Evolutionary conservation across 148 eudicot genomes (phyloP).

Genomic region (Euryodendron excelsum): DNA sequence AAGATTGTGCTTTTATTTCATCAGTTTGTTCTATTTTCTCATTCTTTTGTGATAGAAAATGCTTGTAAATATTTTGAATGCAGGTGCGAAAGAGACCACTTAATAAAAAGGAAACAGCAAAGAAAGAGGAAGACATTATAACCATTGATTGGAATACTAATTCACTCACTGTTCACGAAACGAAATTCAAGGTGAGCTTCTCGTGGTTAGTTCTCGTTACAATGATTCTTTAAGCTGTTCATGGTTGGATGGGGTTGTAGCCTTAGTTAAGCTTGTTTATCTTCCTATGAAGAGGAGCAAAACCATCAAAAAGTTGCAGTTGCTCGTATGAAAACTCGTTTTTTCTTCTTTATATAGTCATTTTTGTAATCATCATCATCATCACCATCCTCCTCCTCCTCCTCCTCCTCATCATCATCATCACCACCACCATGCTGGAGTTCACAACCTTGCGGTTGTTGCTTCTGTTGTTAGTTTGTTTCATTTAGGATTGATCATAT

Average conservation of each 20-base stretch:
- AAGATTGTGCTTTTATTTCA: not conserved
- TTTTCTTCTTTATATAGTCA: no score
- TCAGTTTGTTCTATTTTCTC: not conserved
- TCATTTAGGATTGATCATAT: not conserved
- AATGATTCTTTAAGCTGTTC: not conserved
- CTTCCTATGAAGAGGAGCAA: no score
- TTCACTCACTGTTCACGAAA: conserved; percentile 75
- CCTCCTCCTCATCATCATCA: no score
- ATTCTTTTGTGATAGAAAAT: not conserved
- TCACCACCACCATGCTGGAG: no score
- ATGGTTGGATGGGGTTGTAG: not conserved
- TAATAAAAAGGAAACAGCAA: conserved; percentile 67
- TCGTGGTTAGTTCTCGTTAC: not conserved
- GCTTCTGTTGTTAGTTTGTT: not conserved
- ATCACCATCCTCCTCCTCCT: no score
- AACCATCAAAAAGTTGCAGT: no score
- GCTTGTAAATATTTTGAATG: conserved; percentile 18
- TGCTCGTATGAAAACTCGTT: no score
- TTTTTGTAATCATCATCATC: no score
- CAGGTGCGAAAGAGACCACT: conserved; percentile 89
- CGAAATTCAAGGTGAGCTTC: conserved; percentile 61
- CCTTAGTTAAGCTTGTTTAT: not conserved
- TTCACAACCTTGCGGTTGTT: not conserved
- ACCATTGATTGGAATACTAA: conserved; percentile 47
- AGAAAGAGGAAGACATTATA: conserved; percentile 74